Evolutionary conservation across 2,329 filamentous ascomycete species (phyloP).

Genomic region (Hypoxylon sp.): DNA sequence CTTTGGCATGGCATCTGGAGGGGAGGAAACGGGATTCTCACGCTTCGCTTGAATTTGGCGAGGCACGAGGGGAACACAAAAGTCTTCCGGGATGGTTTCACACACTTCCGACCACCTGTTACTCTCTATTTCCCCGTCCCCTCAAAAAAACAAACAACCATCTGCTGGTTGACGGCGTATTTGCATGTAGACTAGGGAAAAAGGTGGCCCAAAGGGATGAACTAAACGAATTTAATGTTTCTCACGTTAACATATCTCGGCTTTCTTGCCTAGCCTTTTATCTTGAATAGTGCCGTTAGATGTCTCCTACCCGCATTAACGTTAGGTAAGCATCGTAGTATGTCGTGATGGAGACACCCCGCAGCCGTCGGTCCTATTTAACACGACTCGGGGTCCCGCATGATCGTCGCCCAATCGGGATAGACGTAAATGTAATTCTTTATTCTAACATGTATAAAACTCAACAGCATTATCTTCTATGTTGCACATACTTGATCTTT

Average conservation of each 20-base stretch:
- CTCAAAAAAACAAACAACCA: slow-evolving; percentile 45
- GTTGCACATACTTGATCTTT: not conserved
- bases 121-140: slow-evolving; percentile 45
- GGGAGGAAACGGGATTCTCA: slow-evolving; percentile 40
- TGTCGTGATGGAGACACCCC: slow-evolving; percentile 38
- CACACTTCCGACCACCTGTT: slow-evolving; percentile 48
- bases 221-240: slow-evolving; percentile 41
- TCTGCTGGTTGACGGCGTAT: slow-evolving; percentile 51
- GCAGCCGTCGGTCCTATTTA: slow-evolving; percentile 39
- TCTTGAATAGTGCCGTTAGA: not conserved
- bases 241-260: slow-evolving; percentile 27
- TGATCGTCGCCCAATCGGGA: slow-evolving; percentile 14
- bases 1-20: slow-evolving; percentile 51
- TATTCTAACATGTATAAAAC: not conserved
- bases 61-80: slow-evolving; percentile 51
- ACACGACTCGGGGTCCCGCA: slow-evolving; percentile 38
- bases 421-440: slow-evolving; percentile 13
- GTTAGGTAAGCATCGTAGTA: slow-evolving; percentile 31
- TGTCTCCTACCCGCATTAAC: not conserved
- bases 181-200: slow-evolving; percentile 57
- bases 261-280: not conserved
- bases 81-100: slow-evolving; percentile 53
- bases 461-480: not conserved
- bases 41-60: slow-evolving; percentile 46
- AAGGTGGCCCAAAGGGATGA: slow-evolving; percentile 46